Base-by-base conservation (phyloP, 805 yeast species). In the Candida sithepensis region DNA sequence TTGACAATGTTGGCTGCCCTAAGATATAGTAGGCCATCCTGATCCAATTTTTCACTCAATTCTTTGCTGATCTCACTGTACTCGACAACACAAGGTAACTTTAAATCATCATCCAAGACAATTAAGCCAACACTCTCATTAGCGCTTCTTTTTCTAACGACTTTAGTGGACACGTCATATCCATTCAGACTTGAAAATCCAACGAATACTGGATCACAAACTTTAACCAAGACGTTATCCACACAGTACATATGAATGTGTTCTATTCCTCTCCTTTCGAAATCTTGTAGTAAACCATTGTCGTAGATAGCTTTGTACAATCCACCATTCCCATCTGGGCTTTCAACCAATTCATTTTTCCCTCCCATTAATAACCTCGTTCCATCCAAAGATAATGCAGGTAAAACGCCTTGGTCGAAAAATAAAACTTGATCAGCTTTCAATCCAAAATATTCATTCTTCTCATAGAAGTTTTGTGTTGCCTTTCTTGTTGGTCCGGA, bases 281-380 rank as follows among this genome's bases (percentile, higher is more conserved):
- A 79, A 64, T 92, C 96, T 6, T 78, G 77, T 28, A 94, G 60
- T 18, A 91, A 71, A 2, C 79, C 77, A 54, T 84, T 78, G 39
- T 77, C 77, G 56, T 71, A 68, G 36, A 94, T 74, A 1, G 97
- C 98, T 60, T 81, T 84, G 71, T 94, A 94, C 43, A 94, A 73
- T 2, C 99, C 99, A 49, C 99, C 99, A 65, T 94, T 94, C 1
- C 99, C 99, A 67, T 94, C 98, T 1, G 99, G 99, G 6, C 97
- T 87, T 59, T 86, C 85, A 23, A 90, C 84, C 34, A 88, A 74
- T 22, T 74, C 67, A 38, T 69, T 61, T 39, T 75, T 71, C 7
- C 81, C 65, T 52, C 80, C 81, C 61, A 89, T 61, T 47, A 91
- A 74, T 55, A 94, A 78, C 59, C 84, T 78, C 20, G 72, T 62